These are phyloP conservation scores for Aspergillus egyptiacus DNA, from an alignment of 495 filamentous ascomycete genomes.

Conservation along the genomic window DNA sequence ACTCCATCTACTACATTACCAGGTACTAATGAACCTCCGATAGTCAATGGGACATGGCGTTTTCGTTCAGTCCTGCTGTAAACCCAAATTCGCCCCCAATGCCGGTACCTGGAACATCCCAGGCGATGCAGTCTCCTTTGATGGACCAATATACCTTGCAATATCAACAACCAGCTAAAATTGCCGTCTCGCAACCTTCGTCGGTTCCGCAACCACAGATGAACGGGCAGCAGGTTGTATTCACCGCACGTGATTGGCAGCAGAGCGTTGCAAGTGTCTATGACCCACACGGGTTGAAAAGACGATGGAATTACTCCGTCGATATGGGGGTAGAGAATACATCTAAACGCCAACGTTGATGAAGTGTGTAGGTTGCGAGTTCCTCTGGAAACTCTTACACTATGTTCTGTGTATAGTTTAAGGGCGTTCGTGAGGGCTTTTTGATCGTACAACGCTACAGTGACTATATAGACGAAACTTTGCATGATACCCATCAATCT, in stretches of 20 bases:
- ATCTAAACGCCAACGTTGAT: conserved; percentile 34
- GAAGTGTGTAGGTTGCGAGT: neutral
- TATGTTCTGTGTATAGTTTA: neutral
- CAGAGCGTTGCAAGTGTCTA: conserved; percentile 88
- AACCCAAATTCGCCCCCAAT: conserved; percentile 47
- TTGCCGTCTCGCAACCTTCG: conserved; percentile 36
- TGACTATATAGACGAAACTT: neutral
- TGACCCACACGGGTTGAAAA: conserved; percentile 66
- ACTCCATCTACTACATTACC: neutral
- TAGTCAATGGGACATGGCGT: conserved; percentile 89
- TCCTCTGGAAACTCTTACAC: neutral
- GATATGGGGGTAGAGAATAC: conserved; percentile 30
- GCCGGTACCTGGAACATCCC: conserved; percentile 29
- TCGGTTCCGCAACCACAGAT: conserved; percentile 51
- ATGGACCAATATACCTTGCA: conserved; percentile 35
- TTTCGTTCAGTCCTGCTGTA: conserved; percentile 57
- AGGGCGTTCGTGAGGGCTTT: neutral
- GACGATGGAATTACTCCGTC: conserved; percentile 56
- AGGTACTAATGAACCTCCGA: conserved; percentile 20
- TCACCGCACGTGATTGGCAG: conserved; percentile 95
- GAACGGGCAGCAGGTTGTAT: conserved; percentile 56
- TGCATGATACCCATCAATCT: conserved; percentile 1
- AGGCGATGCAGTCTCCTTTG: conserved; percentile 26
- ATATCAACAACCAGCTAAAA: conserved; percentile 32
- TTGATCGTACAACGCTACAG: conserved; percentile 3